phyloP scores from a whole-genome alignment of 139 green algal genomes.

The Micractinium conductrix region DNA sequence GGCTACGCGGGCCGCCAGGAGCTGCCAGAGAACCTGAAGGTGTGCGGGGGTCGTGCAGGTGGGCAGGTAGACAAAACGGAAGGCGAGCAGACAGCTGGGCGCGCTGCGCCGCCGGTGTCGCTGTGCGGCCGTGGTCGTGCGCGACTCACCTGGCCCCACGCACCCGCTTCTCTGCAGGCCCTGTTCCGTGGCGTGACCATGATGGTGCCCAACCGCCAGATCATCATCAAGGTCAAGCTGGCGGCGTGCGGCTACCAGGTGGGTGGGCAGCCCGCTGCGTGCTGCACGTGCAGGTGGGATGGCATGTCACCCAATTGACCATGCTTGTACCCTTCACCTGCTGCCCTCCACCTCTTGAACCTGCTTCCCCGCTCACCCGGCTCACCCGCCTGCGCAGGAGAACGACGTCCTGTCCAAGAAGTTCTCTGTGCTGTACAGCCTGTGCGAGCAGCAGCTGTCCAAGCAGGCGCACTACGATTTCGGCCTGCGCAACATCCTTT shows the following conservation, averaged over 20 bases:
- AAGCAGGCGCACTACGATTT: slow-evolving; percentile 99
- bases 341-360: neutral
- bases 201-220: slow-evolving; percentile 97
- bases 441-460: slow-evolving; percentile 98
- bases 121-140: too few relatives aligned
- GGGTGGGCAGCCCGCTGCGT: too few relatives aligned
- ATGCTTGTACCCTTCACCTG: neutral
- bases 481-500: slow-evolving; percentile 96
- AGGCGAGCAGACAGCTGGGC: neutral
- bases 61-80: neutral
- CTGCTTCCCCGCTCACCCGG: too few relatives aligned
- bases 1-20: slow-evolving; percentile 93
- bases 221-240: slow-evolving; percentile 98
- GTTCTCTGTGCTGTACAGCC: slow-evolving; percentile 95
- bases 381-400: slow-evolving; percentile 47
- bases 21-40: slow-evolving; percentile 98
- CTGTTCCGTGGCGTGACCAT: slow-evolving; percentile 97
- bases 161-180: slow-evolving; percentile 45
- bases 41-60: neutral
- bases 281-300: neutral
- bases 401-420: slow-evolving; percentile 95
- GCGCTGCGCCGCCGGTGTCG: too few relatives aligned
- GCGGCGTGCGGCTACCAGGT: slow-evolving; percentile 90
- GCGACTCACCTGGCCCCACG: neutral
- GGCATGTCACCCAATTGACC: slow-evolving; percentile 52